A percentile compares a stretch with the other conserved stretches of the same genome.
phyloP scores from a whole-genome alignment of 2,329 filamentous ascomycete genomes.

The Penicillium oxalicum region DNA sequence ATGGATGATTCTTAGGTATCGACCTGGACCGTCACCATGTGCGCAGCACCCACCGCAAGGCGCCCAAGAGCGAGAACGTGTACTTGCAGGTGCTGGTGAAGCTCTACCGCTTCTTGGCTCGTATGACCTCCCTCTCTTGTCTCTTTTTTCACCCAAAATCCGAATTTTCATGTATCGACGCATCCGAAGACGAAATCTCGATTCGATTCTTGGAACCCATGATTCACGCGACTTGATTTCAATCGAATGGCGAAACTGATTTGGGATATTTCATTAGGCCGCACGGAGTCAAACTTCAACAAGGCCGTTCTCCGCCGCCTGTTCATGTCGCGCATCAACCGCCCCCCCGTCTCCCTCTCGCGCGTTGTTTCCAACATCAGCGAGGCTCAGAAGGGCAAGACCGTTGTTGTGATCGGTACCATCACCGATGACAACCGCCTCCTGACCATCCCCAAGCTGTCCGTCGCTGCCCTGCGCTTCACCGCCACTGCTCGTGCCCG shows the following conservation, averaged over 20 bases:
- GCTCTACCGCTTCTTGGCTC: constrained; percentile 93
- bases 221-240: neutral
- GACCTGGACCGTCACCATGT: constrained; percentile 59
- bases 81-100: constrained; percentile 97
- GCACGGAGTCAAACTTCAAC: constrained; percentile 97
- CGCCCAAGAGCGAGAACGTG: constrained; percentile 96
- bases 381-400: constrained; percentile 61
- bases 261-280: constrained; percentile 52
- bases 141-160: constrained; percentile 8
- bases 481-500: constrained; percentile 92
- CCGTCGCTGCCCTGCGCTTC: constrained; percentile 90
- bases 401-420: constrained; percentile 87
- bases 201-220: neutral
- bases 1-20: constrained; percentile 40
- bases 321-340: constrained; percentile 98
- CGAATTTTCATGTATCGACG: constrained; percentile 7
- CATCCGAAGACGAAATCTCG: constrained; percentile 1
- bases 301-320: constrained; percentile 95
- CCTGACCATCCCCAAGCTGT: constrained; percentile 83
- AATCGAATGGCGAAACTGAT: constrained; percentile 13
- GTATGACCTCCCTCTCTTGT: constrained; percentile 46
- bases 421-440: constrained; percentile 98
- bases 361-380: constrained; percentile 67
- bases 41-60: constrained; percentile 72
- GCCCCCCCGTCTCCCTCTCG: constrained; percentile 87